phyloP scores from a whole-genome alignment of 352 stramenopile genomes.

The Saprolegnia diclina region DNA sequence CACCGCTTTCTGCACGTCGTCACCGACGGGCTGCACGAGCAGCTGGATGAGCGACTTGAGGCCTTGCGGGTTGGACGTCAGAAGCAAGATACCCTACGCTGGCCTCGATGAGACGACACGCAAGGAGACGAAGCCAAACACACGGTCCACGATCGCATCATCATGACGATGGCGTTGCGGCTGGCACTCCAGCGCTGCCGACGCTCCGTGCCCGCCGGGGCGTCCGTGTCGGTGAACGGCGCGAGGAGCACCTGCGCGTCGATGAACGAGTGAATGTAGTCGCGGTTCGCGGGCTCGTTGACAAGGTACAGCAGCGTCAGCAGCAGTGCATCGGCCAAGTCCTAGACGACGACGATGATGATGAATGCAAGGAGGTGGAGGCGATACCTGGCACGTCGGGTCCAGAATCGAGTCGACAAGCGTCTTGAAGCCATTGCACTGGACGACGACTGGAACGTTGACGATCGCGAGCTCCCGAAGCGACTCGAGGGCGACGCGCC shows the following conservation, averaged over 20 bases:
- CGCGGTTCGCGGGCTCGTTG: conserved; percentile 76
- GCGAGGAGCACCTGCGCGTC: conserved; percentile 81
- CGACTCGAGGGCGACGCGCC: conserved; percentile 80
- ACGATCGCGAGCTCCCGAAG: conserved; percentile 71
- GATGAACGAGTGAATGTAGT: conserved; percentile 84
- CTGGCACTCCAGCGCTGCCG: conserved; percentile 86
- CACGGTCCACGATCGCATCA: conserved; percentile 88
- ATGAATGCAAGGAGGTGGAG: background rate
- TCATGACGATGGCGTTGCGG: conserved; percentile 83
- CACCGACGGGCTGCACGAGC: conserved; percentile 77
- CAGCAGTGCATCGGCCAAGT: conserved; percentile 76
- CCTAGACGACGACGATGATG: conserved; percentile 29
- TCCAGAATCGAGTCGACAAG: conserved; percentile 85
- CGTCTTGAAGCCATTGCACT: conserved; percentile 76
- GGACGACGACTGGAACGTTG: conserved; percentile 77
- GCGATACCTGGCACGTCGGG: conserved; percentile 61
- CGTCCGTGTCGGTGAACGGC: conserved; percentile 84
- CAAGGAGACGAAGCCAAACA: no score
- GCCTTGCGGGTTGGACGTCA: conserved; percentile 84
- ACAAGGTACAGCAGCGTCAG: conserved; percentile 82
- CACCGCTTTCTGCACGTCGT: conserved; percentile 85
- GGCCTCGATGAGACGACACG: background rate
- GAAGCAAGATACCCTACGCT: conserved; percentile 66
- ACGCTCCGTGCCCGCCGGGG: conserved; percentile 73
- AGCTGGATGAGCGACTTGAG: conserved; percentile 81